phyloP scores from a whole-genome alignment of 495 filamentous ascomycete species.

The Letharia columbiana region DNA sequence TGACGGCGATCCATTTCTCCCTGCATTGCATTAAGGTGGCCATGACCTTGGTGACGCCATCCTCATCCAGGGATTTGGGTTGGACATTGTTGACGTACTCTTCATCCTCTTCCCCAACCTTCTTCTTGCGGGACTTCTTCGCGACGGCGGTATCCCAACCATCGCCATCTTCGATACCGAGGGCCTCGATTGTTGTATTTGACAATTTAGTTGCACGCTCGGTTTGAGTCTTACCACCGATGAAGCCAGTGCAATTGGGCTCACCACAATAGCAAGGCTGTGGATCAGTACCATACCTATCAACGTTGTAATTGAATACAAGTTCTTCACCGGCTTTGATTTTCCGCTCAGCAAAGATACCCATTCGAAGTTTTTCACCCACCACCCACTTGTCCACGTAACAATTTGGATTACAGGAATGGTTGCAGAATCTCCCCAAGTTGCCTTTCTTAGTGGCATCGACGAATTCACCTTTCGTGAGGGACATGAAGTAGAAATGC shows the following conservation, averaged over 20 bases:
- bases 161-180: conserved; percentile 90
- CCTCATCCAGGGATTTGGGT: conserved; percentile 74
- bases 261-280: conserved; percentile 96
- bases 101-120: conserved; percentile 87
- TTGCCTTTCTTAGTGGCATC: conserved; percentile 97
- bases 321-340: conserved; percentile 89
- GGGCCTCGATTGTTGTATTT: conserved; percentile 81
- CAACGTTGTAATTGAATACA: conserved; percentile 99
- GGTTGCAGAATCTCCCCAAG: conserved; percentile 95
- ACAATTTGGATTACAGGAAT: conserved; percentile 98
- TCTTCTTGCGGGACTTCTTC: conserved; percentile 87
- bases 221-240: conserved; percentile 95
- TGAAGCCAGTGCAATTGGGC: conserved; percentile 89
- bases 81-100: conserved; percentile 90
- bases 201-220: conserved; percentile 90
- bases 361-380: conserved; percentile 97
- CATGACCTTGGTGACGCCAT: conserved; percentile 95
- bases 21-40: conserved; percentile 96
- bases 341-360: conserved; percentile 86
- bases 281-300: conserved; percentile 93
- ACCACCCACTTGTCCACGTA: conserved; percentile 99
- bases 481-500: conserved; percentile 99
- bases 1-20: conserved; percentile 99
- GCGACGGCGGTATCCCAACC: conserved; percentile 84
- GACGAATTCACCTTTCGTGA: conserved; percentile 92